These are phyloP conservation scores for Lactarius tabidus DNA, from an alignment of 768 basidiomycete species.

Conservation along the genomic window DNA sequence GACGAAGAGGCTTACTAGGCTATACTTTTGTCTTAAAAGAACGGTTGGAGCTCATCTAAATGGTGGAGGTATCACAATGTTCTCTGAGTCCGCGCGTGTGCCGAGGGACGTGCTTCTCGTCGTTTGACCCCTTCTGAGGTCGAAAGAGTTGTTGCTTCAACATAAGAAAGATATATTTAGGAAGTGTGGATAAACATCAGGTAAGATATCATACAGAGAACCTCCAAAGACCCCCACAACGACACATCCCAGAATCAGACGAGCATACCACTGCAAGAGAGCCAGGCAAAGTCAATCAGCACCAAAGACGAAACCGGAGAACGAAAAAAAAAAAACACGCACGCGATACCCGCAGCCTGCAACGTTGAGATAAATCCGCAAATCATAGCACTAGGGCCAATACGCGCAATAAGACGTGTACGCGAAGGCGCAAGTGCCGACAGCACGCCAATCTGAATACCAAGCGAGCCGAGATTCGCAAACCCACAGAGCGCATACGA, in stretches of 20 bases:
- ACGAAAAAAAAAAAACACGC: conserved; percentile 29
- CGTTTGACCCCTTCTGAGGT: no score
- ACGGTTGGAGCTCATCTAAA: no score
- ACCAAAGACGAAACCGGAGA: no score
- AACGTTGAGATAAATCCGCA: conserved; percentile 67
- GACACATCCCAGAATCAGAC: conserved; percentile 23
- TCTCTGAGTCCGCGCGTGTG: no score
- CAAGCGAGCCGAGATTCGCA: conserved; percentile 80
- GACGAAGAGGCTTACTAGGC: no score
- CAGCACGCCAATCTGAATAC: conserved; percentile 81
- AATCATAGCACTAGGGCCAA: conserved; percentile 65
- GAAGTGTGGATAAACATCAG: background rate
- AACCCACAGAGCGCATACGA: conserved; percentile 90
- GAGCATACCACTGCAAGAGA: conserved; percentile 31
- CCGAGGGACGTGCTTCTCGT: no score
- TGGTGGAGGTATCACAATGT: no score
- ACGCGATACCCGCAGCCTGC: conserved; percentile 58
- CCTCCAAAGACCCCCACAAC: background rate
- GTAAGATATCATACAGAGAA: background rate
- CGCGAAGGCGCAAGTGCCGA: conserved; percentile 65
- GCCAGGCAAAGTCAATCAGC: background rate
- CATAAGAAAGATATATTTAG: background rate
- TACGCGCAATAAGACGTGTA: conserved; percentile 62
- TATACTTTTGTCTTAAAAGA: no score
- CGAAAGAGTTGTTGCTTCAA: no score